Conservation (phyloP, 139 green algal genomes). For the Micromonas commoda region DNA sequence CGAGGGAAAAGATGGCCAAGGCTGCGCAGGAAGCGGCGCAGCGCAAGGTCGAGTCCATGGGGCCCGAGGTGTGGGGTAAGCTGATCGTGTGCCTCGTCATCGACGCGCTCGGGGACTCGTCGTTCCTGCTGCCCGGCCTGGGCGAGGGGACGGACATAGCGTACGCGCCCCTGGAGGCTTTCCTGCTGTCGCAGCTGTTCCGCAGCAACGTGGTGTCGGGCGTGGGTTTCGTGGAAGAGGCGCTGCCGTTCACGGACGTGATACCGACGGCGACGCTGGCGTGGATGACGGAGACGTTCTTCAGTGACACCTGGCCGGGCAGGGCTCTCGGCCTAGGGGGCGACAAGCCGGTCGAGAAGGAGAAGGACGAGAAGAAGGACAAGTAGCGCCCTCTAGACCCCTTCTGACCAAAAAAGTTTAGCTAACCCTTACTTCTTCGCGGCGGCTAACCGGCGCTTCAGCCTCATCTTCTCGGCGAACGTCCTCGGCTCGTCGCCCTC, state of each 20-base stretch:
- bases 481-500: too few species aligned
- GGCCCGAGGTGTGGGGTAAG: conserved; percentile 24
- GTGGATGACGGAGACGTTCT: conserved; percentile 10
- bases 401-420: too few species aligned
- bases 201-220: not conserved
- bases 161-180: conserved; percentile 26
- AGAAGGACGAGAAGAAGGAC: too few species aligned
- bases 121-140: conserved; percentile 26
- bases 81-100: conserved; percentile 20
- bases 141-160: conserved; percentile 19
- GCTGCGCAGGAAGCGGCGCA: not conserved
- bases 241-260: conserved; percentile 30
- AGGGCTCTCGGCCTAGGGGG: not conserved
- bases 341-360: too few species aligned
- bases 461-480: too few species aligned
- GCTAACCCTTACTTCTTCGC: too few species aligned
- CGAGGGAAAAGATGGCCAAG: not conserved
- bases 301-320: not conserved
- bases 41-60: not conserved
- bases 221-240: conserved; percentile 27
- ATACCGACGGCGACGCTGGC: conserved; percentile 30
- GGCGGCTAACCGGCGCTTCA: too few species aligned
- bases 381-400: too few species aligned
- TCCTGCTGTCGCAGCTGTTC: conserved; percentile 9
- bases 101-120: conserved; percentile 16